These are phyloP conservation scores for Phytopythium cucurbitacearum DNA, from an alignment of 352 stramenopile species.

Conservation along the genomic window DNA sequence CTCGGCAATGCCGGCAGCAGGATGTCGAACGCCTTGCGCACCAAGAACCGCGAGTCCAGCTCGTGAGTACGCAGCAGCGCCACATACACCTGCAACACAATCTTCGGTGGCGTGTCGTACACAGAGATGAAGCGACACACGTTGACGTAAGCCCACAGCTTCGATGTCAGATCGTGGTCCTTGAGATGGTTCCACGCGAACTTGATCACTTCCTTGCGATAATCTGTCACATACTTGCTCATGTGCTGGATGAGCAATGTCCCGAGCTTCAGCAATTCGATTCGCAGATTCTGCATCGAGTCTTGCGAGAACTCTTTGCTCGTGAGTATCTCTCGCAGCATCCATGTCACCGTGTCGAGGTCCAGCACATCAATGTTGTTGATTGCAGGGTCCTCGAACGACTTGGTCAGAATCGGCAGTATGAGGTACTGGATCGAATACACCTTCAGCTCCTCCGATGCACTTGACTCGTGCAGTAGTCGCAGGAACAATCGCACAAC, in stretches of 20 bases:
- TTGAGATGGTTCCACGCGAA: constrained; percentile 98
- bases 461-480: constrained; percentile 68
- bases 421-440: constrained; percentile 91
- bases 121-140: constrained; percentile 95
- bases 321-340: constrained; percentile 84
- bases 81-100: constrained; percentile 96
- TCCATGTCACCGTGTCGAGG: constrained; percentile 83
- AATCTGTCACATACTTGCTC: constrained; percentile 88
- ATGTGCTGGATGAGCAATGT: constrained; percentile 96
- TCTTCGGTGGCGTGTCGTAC: constrained; percentile 95
- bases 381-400: constrained; percentile 75
- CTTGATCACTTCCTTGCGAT: constrained; percentile 98
- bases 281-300: constrained; percentile 74
- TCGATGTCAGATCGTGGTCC: constrained; percentile 91
- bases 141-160: constrained; percentile 97
- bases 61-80: constrained; percentile 93
- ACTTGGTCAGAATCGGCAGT: constrained; percentile 89
- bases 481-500: constrained; percentile 90
- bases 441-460: constrained; percentile 90
- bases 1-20: constrained; percentile 91
- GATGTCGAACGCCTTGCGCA: constrained; percentile 94
- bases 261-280: constrained; percentile 93
- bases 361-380: constrained; percentile 87
- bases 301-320: constrained; percentile 77
- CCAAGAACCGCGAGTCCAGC: constrained; percentile 92